Evolutionary conservation across 2,329 filamentous ascomycete genomes (phyloP).

Genomic region (Daldinia sp.): DNA sequence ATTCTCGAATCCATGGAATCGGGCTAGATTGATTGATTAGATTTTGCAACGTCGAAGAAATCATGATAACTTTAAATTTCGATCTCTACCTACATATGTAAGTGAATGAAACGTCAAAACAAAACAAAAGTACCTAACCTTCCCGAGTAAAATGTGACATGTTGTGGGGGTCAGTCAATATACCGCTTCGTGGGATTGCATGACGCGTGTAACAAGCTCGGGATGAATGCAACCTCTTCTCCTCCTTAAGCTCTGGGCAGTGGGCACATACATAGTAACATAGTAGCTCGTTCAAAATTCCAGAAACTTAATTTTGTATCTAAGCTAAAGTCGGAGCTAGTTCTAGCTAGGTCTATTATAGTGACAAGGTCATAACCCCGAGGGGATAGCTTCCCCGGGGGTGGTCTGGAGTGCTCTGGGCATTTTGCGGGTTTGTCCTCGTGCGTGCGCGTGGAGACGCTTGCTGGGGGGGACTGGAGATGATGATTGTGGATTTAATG

Average conservation of each 20-base stretch:
- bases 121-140: background rate
- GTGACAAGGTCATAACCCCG: conserved; percentile 24
- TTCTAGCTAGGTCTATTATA: conserved; percentile 5
- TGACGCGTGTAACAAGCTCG: conserved; percentile 32
- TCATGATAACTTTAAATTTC: conserved; percentile 31
- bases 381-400: conserved; percentile 23
- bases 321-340: conserved; percentile 22
- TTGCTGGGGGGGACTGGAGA: conserved; percentile 4
- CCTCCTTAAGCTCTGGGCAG: conserved; percentile 1
- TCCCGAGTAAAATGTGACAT: conserved; percentile 5
- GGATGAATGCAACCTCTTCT: conserved; percentile 23
- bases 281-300: conserved; percentile 10
- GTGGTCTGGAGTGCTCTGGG: conserved; percentile 40
- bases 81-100: background rate
- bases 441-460: conserved; percentile 36
- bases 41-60: background rate
- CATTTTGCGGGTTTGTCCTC: conserved; percentile 38
- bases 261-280: background rate
- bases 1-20: background rate
- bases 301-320: conserved; percentile 22
- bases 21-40: background rate
- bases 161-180: conserved; percentile 28
- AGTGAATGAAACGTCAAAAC: conserved; percentile 13
- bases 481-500: conserved; percentile 17
- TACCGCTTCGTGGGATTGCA: conserved; percentile 24